These are phyloP conservation scores for Bacidia rubella DNA, from an alignment of 495 filamentous ascomycete species.

Conservation along the genomic window DNA sequence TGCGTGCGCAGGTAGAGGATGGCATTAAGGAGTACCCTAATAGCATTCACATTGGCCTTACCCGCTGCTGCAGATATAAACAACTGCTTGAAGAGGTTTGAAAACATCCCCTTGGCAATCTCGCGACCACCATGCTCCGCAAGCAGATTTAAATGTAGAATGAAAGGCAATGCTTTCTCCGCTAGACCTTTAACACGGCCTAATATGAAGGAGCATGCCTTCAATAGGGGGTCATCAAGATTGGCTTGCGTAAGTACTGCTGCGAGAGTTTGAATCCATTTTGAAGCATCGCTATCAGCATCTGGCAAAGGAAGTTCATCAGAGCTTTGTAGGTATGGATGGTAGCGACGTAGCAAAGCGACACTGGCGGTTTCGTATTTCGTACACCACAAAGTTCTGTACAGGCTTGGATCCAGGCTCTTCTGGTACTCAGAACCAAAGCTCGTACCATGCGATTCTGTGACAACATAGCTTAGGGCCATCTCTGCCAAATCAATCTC, in stretches of 20 bases:
- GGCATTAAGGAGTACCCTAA: slow-evolving; percentile 55
- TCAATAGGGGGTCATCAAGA: slow-evolving; percentile 49
- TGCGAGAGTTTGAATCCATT: slow-evolving; percentile 55
- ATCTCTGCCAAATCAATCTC: slow-evolving; percentile 66
- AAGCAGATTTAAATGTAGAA: slow-evolving; percentile 64
- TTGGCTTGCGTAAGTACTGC: slow-evolving; percentile 47
- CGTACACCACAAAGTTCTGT: not conserved
- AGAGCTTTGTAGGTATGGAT: slow-evolving; percentile 6
- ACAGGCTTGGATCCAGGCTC: slow-evolving; percentile 16
- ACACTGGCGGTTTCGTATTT: not conserved
- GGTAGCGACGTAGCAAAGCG: not conserved
- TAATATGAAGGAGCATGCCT: slow-evolving; percentile 48
- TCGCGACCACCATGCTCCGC: slow-evolving; percentile 23
- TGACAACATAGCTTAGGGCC: slow-evolving; percentile 58
- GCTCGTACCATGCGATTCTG: slow-evolving; percentile 33
- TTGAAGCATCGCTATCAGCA: slow-evolving; percentile 12
- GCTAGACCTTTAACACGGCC: slow-evolving; percentile 51
- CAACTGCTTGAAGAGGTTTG: slow-evolving; percentile 18
- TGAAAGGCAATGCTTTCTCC: slow-evolving; percentile 56
- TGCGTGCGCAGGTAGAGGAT: slow-evolving; percentile 84
- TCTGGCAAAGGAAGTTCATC: slow-evolving; percentile 5
- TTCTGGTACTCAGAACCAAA: slow-evolving; percentile 37
- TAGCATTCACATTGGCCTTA: slow-evolving; percentile 31
- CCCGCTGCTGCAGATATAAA: slow-evolving; percentile 12
- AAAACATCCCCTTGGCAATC: slow-evolving; percentile 22